Evolutionary conservation across 352 stramenopile species (phyloP).

Genomic region (Pythium scleroteichum): DNA sequence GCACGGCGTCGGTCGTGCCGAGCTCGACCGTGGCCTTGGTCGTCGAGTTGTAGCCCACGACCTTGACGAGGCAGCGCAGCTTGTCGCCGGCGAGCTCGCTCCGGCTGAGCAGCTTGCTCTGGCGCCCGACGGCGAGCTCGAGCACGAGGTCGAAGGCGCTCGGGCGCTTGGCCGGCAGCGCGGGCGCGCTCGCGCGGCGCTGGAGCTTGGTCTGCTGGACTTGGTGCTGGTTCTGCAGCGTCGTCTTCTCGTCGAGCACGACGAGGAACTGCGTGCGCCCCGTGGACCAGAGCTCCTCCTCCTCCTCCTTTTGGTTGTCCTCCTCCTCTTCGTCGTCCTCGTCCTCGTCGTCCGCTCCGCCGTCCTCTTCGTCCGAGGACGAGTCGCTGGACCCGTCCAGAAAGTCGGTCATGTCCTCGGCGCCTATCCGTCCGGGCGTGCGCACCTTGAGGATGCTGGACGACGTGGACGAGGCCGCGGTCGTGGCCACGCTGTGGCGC

Average conservation of each 20-base stretch:
- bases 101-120: constrained; percentile 47
- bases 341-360: constrained; percentile 12
- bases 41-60: constrained; percentile 47
- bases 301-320: constrained; percentile 23
- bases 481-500: constrained; percentile 11
- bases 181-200: not conserved
- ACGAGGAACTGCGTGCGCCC: constrained; percentile 6
- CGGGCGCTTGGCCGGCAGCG: not conserved
- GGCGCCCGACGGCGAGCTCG: constrained; percentile 51
- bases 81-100: constrained; percentile 48
- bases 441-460: not conserved
- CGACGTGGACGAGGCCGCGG: constrained; percentile 6
- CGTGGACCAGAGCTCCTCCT: constrained; percentile 27
- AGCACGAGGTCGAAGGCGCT: constrained; percentile 41
- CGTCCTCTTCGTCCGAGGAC: constrained; percentile 26
- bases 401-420: constrained; percentile 5
- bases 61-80: constrained; percentile 48
- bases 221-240: constrained; percentile 11
- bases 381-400: constrained; percentile 7
- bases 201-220: constrained; percentile 4
- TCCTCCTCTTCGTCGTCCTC: constrained; percentile 25
- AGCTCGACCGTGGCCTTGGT: constrained; percentile 55
- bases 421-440: constrained; percentile 13
- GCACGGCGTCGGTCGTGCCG: constrained; percentile 59
- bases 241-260: constrained; percentile 13